Percentiles rank a stretch among this genome's conserved stretches.
Evolutionary conservation across 2,329 filamentous ascomycete genomes (phyloP).

Genomic region (Ophiognomonia clavigignenti-juglandacearum): DNA sequence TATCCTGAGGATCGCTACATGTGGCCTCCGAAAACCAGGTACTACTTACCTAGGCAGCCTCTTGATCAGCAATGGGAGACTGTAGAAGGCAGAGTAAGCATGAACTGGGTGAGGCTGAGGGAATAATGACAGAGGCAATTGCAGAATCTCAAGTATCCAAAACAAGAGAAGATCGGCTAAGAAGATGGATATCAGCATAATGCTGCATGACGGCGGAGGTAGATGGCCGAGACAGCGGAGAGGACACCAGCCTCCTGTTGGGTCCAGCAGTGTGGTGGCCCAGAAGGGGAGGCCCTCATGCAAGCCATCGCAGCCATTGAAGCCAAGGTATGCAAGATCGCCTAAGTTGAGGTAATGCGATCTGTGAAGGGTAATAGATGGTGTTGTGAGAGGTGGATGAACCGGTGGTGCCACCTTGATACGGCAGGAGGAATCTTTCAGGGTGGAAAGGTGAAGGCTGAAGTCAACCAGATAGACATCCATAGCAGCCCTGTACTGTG

Average conservation of each 20-base stretch:
- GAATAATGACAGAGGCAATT: too few species aligned
- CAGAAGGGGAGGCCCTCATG: neutral
- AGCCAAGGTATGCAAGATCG: slow-evolving; percentile 11
- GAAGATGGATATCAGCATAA: neutral
- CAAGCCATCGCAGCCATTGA: slow-evolving; percentile 3
- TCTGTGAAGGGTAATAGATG: neutral
- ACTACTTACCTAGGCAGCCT: too few species aligned
- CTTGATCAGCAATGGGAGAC: too few species aligned
- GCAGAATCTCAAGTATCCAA: neutral
- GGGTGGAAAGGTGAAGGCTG: neutral
- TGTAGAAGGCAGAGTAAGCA: too few species aligned
- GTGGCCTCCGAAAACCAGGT: too few species aligned
- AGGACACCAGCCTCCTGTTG: slow-evolving; percentile 1
- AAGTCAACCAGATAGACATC: neutral
- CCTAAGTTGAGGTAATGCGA: neutral
- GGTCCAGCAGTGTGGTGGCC: neutral
- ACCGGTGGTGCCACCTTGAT: too few species aligned
- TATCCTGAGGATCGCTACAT: too few species aligned
- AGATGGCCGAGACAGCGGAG: slow-evolving; percentile 13
- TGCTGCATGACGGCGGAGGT: slow-evolving; percentile 1
- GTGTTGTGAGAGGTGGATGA: neutral
- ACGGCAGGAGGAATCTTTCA: neutral
- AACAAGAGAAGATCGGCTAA: neutral
- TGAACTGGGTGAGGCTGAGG: too few species aligned
- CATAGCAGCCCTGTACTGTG: too few species aligned